A percentile compares a stretch with the other conserved stretches of the same genome.
phyloP scores from a whole-genome alignment of 331 rosid species.

The Telfairia occidentalis region DNA sequence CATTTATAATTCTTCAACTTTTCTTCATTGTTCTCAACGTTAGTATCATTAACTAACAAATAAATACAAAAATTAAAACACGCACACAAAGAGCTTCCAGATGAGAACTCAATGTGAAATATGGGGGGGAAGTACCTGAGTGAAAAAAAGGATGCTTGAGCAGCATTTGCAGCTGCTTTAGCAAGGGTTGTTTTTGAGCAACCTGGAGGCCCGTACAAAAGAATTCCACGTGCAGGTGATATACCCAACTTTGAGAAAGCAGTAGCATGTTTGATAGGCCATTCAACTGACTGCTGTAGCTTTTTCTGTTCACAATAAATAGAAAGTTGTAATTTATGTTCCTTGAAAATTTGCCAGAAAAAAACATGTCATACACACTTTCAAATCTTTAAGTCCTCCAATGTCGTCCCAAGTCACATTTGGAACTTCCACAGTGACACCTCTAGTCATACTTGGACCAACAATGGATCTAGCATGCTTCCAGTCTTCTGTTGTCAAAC shows the following conservation, averaged over 20 bases:
- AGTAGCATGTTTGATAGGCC: constrained; percentile 73
- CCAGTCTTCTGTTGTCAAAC: constrained; percentile 66
- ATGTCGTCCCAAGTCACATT: constrained; percentile 87
- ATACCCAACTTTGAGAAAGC: constrained; percentile 69
- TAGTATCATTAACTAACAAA: not conserved
- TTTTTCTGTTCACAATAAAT: constrained; percentile 46
- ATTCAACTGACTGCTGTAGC: constrained; percentile 86
- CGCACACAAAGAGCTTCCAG: not conserved
- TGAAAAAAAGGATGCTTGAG: constrained; percentile 84
- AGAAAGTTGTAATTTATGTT: constrained; percentile 6
- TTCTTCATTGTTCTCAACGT: not conserved
- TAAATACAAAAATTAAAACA: not conserved
- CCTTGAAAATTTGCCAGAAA: constrained; percentile 11
- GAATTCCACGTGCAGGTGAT: constrained; percentile 80
- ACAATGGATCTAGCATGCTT: constrained; percentile 52
- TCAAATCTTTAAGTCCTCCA: constrained; percentile 74
- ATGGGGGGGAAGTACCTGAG: constrained; percentile 42
- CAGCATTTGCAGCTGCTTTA: constrained; percentile 91
- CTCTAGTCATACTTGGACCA: constrained; percentile 88
- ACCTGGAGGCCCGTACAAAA: constrained; percentile 96
- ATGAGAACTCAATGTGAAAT: not conserved
- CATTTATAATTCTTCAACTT: not conserved
- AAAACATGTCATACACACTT: constrained; percentile 40
- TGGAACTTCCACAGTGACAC: constrained; percentile 78
- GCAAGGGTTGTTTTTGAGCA: constrained; percentile 96